phyloP scores from a whole-genome alignment of 2,329 filamentous ascomycete species.

The Aschersonia sp. region DNA sequence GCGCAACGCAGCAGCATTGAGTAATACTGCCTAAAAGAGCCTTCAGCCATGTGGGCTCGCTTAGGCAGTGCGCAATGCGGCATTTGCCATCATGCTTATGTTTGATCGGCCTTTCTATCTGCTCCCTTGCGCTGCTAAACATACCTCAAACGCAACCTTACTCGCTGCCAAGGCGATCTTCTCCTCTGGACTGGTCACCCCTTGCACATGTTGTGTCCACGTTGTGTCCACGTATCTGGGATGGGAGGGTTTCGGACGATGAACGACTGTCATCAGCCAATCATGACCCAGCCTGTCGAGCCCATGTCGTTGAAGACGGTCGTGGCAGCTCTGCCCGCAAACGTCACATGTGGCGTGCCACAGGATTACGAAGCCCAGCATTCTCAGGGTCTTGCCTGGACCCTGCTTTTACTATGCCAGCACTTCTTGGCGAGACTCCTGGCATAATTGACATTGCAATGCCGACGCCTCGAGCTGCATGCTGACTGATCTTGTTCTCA shows the following conservation, averaged over 20 bases:
- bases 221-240: background rate
- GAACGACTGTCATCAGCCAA: background rate
- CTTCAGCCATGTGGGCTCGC: too few relatives aligned
- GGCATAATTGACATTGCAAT: background rate
- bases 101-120: background rate
- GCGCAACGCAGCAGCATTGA: too few relatives aligned
- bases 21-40: too few relatives aligned
- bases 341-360: too few relatives aligned
- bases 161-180: background rate
- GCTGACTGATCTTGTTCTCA: background rate
- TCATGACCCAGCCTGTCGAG: too few relatives aligned
- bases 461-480: background rate
- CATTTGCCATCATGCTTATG: background rate
- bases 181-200: background rate
- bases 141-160: conserved; percentile 1
- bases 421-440: background rate
- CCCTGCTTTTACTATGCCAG: background rate
- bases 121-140: background rate
- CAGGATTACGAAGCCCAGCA: background rate
- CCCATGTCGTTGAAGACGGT: too few relatives aligned
- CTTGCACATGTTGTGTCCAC: background rate
- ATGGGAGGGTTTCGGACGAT: background rate
- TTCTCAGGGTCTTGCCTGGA: background rate
- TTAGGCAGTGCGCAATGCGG: background rate
- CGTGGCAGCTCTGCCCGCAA: too few relatives aligned